phyloP scores from a whole-genome alignment of 2,329 filamentous ascomycete species.

The Aphanoascus verrucosus region DNA sequence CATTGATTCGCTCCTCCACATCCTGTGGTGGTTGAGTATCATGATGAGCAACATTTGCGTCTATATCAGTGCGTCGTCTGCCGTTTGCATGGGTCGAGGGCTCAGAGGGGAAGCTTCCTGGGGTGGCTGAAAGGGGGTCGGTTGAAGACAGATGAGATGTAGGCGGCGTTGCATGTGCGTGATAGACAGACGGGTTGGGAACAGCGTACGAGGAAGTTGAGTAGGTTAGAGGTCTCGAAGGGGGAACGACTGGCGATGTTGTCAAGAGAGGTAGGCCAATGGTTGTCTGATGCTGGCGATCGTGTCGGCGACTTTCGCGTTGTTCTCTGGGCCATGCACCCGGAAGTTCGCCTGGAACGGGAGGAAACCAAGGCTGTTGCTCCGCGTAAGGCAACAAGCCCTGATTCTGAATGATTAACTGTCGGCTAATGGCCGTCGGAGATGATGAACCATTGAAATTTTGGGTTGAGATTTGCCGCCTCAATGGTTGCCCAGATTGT shows the following conservation, averaged over 20 bases:
- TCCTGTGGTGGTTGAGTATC: not conserved
- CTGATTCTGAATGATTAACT: not conserved
- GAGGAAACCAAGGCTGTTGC: not conserved
- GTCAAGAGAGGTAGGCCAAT: too few species aligned
- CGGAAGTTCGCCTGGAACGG: conserved; percentile 9
- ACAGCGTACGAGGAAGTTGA: too few species aligned
- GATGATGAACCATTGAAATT: not conserved
- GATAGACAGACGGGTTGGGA: too few species aligned
- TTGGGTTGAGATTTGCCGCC: not conserved
- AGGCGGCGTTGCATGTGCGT: not conserved
- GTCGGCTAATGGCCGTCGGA: not conserved
- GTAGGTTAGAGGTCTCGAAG: not conserved
- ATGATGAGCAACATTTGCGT: too few species aligned
- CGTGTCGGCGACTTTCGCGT: not conserved
- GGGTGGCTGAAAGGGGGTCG: not conserved
- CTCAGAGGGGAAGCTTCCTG: conserved; percentile 8
- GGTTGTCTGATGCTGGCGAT: not conserved
- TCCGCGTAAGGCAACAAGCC: not conserved
- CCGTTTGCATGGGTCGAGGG: not conserved
- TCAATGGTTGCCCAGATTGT: not conserved
- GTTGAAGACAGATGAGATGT: not conserved
- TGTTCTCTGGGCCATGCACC: conserved; percentile 13
- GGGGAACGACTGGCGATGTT: too few species aligned
- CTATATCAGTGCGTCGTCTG: too few species aligned
- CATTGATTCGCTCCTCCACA: conserved; percentile 19